Base-by-base conservation (phyloP, 345 rosid genomes). In the Hypericum perforatum region DNA sequence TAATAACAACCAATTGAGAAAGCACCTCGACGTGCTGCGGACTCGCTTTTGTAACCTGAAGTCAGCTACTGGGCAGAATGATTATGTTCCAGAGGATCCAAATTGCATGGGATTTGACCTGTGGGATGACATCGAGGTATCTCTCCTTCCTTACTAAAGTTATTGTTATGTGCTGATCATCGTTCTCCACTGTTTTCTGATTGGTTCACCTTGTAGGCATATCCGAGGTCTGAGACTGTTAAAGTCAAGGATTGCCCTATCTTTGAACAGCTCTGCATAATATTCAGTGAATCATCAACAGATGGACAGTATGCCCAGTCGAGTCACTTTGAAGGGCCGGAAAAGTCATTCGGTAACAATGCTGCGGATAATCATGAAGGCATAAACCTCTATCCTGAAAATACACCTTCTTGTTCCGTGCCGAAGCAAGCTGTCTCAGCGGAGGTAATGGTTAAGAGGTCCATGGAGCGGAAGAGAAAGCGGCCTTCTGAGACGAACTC, bases 291-390 rank as follows among this genome's bases (percentile, higher is more conserved):
- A 60, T 62, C 80, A 57, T 77, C 79, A 14, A 70, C 68, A 15
- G 81, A 76, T 53, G 97, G 97, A 39, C 81, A 72, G 58, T 89
- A 82, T 63, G 97, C 97, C 54, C 95, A 81, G 68, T 89, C 97
- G 39, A 89, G 95, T 70, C 89, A 85, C 66, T 89, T 82, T 57
- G 87, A 82, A 59, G 86, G 75, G 7, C 62, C 79, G 58, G 86
- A 79, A n/a, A 78, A 77, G 63, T 45, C 82, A 13, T 46, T 63
- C 43, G 63, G 67, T 48, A 73, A 67, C 42, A 72, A 59, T 49
- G 56, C 68, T 9, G 43, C 41, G 5, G 57, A 46, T 40, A 44
- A 54, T 43, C 63, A 58, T 0, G 81, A 63, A 0, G 77, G 58
- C 41, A 68, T 59, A 63, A 49, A 69, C 14, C 41, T 52, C 9